These are phyloP conservation scores for Ogataea nitratoaversa DNA, from an alignment of 805 yeast genomes.

Conservation along the genomic window DNA sequence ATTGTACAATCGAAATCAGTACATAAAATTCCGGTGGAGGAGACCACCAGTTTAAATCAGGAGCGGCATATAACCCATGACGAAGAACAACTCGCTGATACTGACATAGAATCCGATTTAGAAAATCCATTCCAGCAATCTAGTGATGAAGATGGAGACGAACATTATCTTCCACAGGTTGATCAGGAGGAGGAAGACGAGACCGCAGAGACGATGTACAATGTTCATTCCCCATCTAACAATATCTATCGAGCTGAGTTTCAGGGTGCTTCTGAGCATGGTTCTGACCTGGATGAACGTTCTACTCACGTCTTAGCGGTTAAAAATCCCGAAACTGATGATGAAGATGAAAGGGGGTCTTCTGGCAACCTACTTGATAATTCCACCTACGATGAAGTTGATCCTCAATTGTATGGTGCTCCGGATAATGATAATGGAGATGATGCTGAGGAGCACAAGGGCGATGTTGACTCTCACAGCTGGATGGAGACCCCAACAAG, in stretches of 20 bases:
- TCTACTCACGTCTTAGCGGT: not conserved
- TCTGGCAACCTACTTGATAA: not conserved
- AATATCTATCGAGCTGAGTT: not conserved
- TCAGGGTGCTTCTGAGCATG: not conserved
- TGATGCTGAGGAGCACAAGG: not conserved
- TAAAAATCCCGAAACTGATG: constrained; percentile 2
- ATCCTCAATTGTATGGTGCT: not conserved
- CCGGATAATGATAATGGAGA: not conserved
- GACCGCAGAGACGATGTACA: too few species aligned
- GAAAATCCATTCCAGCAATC: constrained; percentile 4
- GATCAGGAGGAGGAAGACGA: too few species aligned
- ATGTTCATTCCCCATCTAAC: too few species aligned
- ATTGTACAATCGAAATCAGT: too few species aligned
- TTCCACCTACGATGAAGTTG: not conserved
- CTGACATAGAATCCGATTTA: not conserved
- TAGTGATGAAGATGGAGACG: not conserved
- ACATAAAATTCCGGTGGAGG: too few species aligned
- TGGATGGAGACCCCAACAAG: constrained; percentile 1
- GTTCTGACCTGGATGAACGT: not conserved
- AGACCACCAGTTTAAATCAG: too few species aligned
- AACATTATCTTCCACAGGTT: too few species aligned
- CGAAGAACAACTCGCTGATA: too few species aligned
- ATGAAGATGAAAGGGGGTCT: not conserved
- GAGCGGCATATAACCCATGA: too few species aligned
- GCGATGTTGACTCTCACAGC: not conserved